Conservation (phyloP, 257 asterid species). For the Ophiorrhiza pumila region DNA sequence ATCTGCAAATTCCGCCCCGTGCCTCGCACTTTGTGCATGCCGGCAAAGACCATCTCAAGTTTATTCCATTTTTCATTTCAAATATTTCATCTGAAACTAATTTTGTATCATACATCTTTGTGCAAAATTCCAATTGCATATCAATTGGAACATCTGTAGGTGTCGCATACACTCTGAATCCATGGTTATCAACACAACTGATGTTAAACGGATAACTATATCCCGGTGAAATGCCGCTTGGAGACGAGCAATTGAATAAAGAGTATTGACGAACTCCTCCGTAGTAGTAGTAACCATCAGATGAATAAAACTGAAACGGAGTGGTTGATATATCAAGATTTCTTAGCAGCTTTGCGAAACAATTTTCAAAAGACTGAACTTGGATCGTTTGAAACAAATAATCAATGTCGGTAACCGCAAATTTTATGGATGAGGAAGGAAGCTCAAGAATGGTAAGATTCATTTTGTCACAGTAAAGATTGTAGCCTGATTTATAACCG, state of each 20-base stretch:
- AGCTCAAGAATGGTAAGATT: conserved; percentile 4
- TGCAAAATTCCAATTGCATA: conserved; percentile 11
- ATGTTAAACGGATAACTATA: not conserved
- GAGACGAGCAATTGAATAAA: not conserved
- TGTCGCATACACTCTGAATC: not conserved
- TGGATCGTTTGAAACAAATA: not conserved
- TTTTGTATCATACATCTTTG: not conserved
- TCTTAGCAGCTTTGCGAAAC: conserved; percentile 1
- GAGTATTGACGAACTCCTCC: not conserved
- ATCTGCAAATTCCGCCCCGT: conserved; percentile 9
- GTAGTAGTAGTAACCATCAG: not conserved
- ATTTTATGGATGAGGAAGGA: conserved; percentile 2
- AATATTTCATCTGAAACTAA: not conserved
- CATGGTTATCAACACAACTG: not conserved
- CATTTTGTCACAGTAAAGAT: not conserved
- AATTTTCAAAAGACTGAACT: not conserved
- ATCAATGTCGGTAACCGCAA: not conserved
- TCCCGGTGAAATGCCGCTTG: too few species aligned
- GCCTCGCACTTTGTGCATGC: not conserved
- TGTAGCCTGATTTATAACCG: conserved; percentile 7
- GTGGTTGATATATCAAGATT: not conserved
- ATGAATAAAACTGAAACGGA: not conserved
- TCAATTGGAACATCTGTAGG: not conserved
- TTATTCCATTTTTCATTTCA: not conserved
- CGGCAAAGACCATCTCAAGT: not conserved